Percentiles rank a stretch among this genome's conserved stretches.
Evolutionary conservation across 2,329 filamentous ascomycete genomes (phyloP).

Genomic region (Thielaviopsis euricoi): DNA sequence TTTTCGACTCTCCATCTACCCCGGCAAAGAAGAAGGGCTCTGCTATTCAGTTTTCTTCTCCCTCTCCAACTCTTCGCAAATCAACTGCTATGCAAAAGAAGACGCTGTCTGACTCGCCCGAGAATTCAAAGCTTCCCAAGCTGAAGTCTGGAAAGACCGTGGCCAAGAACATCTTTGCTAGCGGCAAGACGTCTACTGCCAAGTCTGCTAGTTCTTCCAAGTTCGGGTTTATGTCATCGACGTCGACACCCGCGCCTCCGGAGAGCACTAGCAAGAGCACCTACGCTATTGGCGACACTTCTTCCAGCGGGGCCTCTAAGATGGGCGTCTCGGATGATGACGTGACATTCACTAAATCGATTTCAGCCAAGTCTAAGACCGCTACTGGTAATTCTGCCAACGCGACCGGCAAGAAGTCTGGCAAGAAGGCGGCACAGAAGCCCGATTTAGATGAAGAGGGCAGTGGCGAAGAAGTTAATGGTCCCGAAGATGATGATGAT

Average conservation of each 20-base stretch:
- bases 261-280: constrained; percentile 37
- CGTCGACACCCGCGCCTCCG: constrained; percentile 31
- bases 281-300: constrained; percentile 33
- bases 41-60: not conserved
- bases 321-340: constrained; percentile 10
- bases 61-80: not conserved
- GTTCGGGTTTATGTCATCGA: constrained; percentile 23
- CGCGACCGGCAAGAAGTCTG: constrained; percentile 5
- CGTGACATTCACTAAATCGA: constrained; percentile 4
- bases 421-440: constrained; percentile 16
- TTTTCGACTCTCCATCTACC: constrained; percentile 1
- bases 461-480: constrained; percentile 23
- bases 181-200: constrained; percentile 33
- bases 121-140: constrained; percentile 1
- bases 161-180: constrained; percentile 5
- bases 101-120: constrained; percentile 4
- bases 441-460: constrained; percentile 25
- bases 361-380: constrained; percentile 14
- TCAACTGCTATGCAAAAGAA: constrained; percentile 1
- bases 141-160: not conserved
- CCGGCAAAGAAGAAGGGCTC: constrained; percentile 3
- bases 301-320: constrained; percentile 22
- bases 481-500: constrained; percentile 26
- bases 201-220: constrained; percentile 32
- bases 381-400: not conserved